Evolutionary conservation across 495 filamentous ascomycete species (phyloP), one percentile per base, ranked within the genome.

Genomic region (Talaromyces borbonicus): DNA sequence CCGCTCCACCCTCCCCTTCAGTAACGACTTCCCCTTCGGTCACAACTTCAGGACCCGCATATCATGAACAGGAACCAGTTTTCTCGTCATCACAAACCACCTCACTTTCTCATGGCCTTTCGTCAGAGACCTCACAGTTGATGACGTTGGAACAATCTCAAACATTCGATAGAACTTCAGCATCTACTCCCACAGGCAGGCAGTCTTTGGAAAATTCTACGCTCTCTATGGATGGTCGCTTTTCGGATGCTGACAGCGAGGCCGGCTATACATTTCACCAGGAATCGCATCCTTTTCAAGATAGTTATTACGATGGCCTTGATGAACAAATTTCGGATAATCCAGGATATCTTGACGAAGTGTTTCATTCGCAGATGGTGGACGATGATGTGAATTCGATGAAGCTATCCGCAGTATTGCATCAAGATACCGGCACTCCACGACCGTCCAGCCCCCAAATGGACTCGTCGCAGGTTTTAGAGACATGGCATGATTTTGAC

Each of bases 1-100:
- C 29, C 15, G 75, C 74, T 2, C 73, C 79, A 54, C 67, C 73
- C 4, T 84, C 83, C 30, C 80, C 82, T n/a, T 63, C 68, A 2
- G 72, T 69, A 22, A 71, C 75, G 3, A 66, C 65, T n/a, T 63
- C 68, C n/a, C 80, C 82, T n/a, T 63, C 68, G 2, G 72, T 69
- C 23, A 71, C 75, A 4, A 66, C 65, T n/a, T 63, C 68, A 8
- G 69, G 62, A 24, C 20, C 11, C 19, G 38, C 20, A 41, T 23
- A 19, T 23, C 54, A 23, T 56, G 56, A 5, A 69, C 60, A 30
- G 59, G 62, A 47, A 52, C 54, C 4, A 52, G 57, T 16, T 67
- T 54, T 61, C 37, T 41, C 37, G 9, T 51, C 55, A 4, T 59
- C 54, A 4, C 52, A 56, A 8, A 47, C 55, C 32, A 54, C 62